Conservation (phyloP, 1,284 basidiomycete genomes). For the Cronartium ribicola region DNA sequence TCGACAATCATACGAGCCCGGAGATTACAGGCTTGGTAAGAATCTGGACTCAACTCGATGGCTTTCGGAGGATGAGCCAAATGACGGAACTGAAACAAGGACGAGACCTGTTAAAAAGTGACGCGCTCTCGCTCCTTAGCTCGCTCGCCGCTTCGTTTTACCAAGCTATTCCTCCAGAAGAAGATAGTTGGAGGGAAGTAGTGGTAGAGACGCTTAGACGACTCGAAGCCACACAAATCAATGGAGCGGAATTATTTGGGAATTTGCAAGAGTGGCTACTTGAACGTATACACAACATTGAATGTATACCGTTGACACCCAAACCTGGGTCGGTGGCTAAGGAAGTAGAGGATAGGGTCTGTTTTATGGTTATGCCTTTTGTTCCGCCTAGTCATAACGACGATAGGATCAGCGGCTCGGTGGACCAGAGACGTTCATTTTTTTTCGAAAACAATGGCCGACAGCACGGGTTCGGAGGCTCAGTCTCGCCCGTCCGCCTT, state of each 20-base stretch:
- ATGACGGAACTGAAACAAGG: slow-evolving; percentile 7
- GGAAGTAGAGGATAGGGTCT: no score
- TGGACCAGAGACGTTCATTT: no score
- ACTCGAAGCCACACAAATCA: slow-evolving; percentile 9
- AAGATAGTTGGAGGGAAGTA: slow-evolving; percentile 18
- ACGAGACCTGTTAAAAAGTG: slow-evolving; percentile 21
- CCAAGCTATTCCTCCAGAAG: not conserved
- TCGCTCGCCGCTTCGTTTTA: slow-evolving; percentile 17
- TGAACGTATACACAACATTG: slow-evolving; percentile 22
- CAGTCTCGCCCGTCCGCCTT: not conserved
- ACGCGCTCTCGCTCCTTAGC: slow-evolving; percentile 31
- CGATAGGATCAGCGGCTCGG: no score
- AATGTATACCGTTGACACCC: not conserved
- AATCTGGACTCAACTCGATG: slow-evolving; percentile 30
- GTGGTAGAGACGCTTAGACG: slow-evolving; percentile 33
- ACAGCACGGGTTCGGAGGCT: not conserved
- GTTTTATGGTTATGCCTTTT: no score
- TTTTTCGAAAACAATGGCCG: not conserved
- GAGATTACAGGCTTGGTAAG: slow-evolving; percentile 21
- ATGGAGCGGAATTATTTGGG: slow-evolving; percentile 14
- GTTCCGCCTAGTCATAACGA: no score
- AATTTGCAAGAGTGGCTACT: slow-evolving; percentile 34
- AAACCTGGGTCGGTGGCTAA: no score
- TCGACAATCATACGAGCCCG: not conserved
- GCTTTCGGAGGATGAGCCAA: slow-evolving; percentile 26